Evolutionary conservation across 768 basidiomycete genomes (phyloP), one percentile per base, ranked within the genome.

Genomic region (Lentinula boryana): DNA sequence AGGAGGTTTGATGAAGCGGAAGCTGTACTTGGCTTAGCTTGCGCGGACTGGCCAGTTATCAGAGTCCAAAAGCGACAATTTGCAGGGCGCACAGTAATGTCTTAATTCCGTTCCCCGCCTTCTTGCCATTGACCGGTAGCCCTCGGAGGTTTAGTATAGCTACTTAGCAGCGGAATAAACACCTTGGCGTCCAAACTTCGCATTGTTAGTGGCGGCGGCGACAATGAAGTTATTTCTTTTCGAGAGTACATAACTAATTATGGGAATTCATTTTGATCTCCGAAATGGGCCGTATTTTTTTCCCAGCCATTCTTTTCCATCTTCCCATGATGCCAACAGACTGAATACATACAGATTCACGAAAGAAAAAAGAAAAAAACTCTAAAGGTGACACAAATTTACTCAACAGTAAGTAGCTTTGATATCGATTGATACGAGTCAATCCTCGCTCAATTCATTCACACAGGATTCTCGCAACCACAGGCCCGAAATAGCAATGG

Each of bases 261-360:
- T 48, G 21, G 36, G 36, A 51, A 43, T 41, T 56, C 36, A 43
- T 56, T 54, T 54, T 56, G 55, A 56, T 56, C 38, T 56, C 55
- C 55, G 55, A 44, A 33, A 15, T 27, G 38, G 12, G 40, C 55
- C 55, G 40, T 9, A 15, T 41, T 56, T 21, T 55, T 56, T 56
- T 56, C 50, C 50, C 33, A 31, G 33, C 31, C 23, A 48, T 48
- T 48, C 46, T 48, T 44, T 44, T 44, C 43, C 18, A 9, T 38
- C 13, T 31, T 50, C 50, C 50, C 50, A 52, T 52, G 31, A 52
- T 52, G 10, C 18, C 49, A 18, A 50, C 49, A 18, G n/a, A 51
- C 49, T 51, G 49, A 53, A 53, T 36, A 27, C 27, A 27, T 27
- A 5, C 18, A 15, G 31, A 16, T 16, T 35, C 32, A 35, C 18